Evolutionary conservation across 2,329 filamentous ascomycete species (phyloP), one percentile per base, ranked within the genome.

Genomic region (Exophiala alcalophila): DNA sequence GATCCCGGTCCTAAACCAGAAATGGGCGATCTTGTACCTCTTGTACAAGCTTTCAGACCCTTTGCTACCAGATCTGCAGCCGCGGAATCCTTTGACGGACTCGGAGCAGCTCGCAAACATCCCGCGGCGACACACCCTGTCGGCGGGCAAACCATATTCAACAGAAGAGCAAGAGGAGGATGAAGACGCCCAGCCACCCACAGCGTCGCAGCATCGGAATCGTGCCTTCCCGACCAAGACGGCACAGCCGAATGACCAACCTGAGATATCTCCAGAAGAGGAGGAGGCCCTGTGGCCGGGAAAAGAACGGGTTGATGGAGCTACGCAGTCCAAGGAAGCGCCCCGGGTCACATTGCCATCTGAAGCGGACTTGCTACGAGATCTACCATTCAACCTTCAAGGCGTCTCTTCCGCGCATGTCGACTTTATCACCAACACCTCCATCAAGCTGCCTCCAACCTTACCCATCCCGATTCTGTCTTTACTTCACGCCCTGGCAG

Each of bases 21-120:
- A 98, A 76, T 97, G 90, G 89, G 88, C 86, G 3, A 96, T 98
- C 53, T 74, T 98, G 14, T 94, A 94, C 62, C 80, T 98, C 28
- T 77, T 98, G 28, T 85, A 92, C 62, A 82, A 87, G 57, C 77
- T 96, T 33, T 81, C 86, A 49, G 85, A 90, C 59, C 80, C 77
- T 34, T 57, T 62, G n/a, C 53, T 50, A 3, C 73, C 76, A 23
- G 71, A 72, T 29, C 62, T 69, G 8, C 69, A 70, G n/a, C 55
- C 72, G 26, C 45, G 53, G 49, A 49, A 47, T 37, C 24, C 71
- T 62, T 41, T 70, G 67, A 6, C 49, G 59, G 34, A 62, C 59
- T 63, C 53, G 70, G 61, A 57, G 68, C 59, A 31, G 66, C 58
- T 38, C 50, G 53, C 55, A 16, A 52, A 52, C 28, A 52, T 44